These are phyloP conservation scores for Clonostachys rosea DNA, from an alignment of 2,329 filamentous ascomycete species.

Conservation along the genomic window DNA sequence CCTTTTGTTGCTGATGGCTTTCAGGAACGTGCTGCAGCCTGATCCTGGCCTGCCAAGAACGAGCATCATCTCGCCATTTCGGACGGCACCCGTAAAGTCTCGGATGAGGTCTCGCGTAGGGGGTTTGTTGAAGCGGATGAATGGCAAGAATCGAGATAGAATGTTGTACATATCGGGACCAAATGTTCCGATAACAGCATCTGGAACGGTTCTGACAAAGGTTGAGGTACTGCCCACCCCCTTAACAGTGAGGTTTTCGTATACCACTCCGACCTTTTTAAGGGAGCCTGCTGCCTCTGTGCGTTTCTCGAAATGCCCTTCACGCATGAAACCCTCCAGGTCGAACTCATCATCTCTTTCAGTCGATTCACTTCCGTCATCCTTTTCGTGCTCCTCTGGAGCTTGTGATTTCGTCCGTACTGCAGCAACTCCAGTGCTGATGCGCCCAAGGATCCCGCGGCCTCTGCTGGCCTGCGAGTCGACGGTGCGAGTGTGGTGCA, in stretches of 20 bases:
- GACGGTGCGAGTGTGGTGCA: constrained; percentile 24
- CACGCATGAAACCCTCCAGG: constrained; percentile 64
- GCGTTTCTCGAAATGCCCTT: constrained; percentile 72
- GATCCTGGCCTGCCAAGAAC: constrained; percentile 65
- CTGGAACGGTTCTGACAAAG: constrained; percentile 68
- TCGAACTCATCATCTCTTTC: constrained; percentile 59
- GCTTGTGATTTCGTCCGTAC: constrained; percentile 2
- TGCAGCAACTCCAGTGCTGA: background rate
- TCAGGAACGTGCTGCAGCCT: constrained; percentile 74
- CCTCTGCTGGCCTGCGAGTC: constrained; percentile 17
- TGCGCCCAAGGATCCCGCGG: background rate
- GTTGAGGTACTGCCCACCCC: constrained; percentile 62
- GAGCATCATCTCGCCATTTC: constrained; percentile 29
- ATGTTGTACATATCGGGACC: constrained; percentile 73
- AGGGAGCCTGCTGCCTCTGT: constrained; percentile 51
- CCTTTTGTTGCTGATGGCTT: constrained; percentile 68
- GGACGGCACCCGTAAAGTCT: constrained; percentile 25
- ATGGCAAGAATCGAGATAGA: constrained; percentile 27
- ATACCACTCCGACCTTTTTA: constrained; percentile 76
- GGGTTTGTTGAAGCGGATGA: constrained; percentile 10
- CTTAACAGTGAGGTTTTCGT: constrained; percentile 71
- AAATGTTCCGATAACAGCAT: constrained; percentile 73
- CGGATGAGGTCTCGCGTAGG: constrained; percentile 18
- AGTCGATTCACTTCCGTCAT: constrained; percentile 1
- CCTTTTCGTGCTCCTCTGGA: constrained; percentile 3